Evolutionary conservation across 1,284 basidiomycete species (phyloP).

Genomic region (Apiotrichum brassicae): DNA sequence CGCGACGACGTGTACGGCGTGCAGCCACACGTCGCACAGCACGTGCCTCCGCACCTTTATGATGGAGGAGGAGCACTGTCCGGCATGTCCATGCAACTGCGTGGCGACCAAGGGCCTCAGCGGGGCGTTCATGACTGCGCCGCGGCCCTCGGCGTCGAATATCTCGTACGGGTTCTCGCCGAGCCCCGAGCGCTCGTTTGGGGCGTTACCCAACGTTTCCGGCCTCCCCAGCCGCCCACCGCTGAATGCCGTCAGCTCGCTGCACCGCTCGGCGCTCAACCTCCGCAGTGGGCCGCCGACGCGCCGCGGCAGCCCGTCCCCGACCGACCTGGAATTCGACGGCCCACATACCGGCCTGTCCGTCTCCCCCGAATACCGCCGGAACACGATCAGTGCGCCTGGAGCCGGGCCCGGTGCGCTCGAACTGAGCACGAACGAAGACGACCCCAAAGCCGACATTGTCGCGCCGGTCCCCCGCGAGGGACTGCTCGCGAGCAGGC

Average conservation of each 20-base stretch:
- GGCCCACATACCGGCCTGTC: not conserved
- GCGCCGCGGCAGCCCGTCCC: not conserved
- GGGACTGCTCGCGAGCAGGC: constrained; percentile 6
- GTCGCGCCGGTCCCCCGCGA: not conserved
- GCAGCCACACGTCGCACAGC: constrained; percentile 62
- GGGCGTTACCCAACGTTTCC: not conserved
- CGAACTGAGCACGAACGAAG: not conserved
- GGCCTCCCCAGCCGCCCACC: too few species aligned
- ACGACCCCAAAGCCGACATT: not conserved
- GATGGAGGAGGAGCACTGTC: constrained; percentile 21
- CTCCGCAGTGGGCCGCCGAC: not conserved
- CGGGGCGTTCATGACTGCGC: constrained; percentile 11
- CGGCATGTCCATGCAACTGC: constrained; percentile 36
- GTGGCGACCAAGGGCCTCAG: constrained; percentile 18
- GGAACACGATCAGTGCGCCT: too few species aligned
- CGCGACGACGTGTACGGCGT: constrained; percentile 60
- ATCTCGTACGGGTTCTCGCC: not conserved
- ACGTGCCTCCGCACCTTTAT: constrained; percentile 48
- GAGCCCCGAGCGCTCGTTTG: not conserved
- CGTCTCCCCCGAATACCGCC: not conserved
- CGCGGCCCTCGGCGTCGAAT: not conserved
- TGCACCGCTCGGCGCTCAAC: not conserved
- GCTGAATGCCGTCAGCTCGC: not conserved
- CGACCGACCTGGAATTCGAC: constrained; percentile 4
- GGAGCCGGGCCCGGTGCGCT: not conserved